Conservation (phyloP, 306 rosid genomes). For the Trifolium subterraneum region DNA sequence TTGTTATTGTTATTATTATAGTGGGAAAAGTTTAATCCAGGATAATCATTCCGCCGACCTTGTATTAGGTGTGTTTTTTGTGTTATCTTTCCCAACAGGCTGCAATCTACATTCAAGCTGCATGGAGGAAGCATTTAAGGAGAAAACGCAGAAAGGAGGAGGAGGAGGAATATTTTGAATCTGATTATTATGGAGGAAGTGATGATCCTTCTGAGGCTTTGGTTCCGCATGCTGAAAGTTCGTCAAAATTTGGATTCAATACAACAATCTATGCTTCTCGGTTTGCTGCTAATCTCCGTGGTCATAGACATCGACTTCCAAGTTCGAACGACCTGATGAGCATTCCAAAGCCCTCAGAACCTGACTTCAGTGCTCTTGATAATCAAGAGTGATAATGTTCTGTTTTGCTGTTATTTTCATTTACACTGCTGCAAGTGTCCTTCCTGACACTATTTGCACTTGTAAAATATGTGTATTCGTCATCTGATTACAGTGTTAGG, state of each 20-base stretch:
- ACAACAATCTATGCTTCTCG: slow-evolving; percentile 73
- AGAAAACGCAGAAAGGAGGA: slow-evolving; percentile 63
- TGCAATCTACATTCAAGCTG: slow-evolving; percentile 80
- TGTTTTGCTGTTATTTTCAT: background rate
- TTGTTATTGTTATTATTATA: too few relatives aligned
- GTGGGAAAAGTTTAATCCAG: too few relatives aligned
- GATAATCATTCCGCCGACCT: too few relatives aligned
- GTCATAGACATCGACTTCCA: slow-evolving; percentile 55
- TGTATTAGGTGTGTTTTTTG: too few relatives aligned
- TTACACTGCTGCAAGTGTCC: background rate
- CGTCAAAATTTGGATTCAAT: slow-evolving; percentile 51
- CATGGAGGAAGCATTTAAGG: slow-evolving; percentile 70
- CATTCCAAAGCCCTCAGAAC: slow-evolving; percentile 80
- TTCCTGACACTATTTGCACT: background rate
- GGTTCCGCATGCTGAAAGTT: slow-evolving; percentile 5
- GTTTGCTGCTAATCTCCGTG: slow-evolving; percentile 76
- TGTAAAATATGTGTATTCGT: background rate
- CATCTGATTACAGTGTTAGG: slow-evolving; percentile 6
- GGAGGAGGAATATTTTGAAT: slow-evolving; percentile 42
- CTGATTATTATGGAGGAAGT: slow-evolving; percentile 31
- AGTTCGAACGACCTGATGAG: slow-evolving; percentile 38
- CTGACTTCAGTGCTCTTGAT: slow-evolving; percentile 61
- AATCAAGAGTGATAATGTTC: slow-evolving; percentile 27
- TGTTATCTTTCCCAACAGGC: too few relatives aligned
- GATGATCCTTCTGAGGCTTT: slow-evolving; percentile 43